phyloP scores from a whole-genome alignment of 176 grass and related monocot species.

The Microstegium vimineum region DNA sequence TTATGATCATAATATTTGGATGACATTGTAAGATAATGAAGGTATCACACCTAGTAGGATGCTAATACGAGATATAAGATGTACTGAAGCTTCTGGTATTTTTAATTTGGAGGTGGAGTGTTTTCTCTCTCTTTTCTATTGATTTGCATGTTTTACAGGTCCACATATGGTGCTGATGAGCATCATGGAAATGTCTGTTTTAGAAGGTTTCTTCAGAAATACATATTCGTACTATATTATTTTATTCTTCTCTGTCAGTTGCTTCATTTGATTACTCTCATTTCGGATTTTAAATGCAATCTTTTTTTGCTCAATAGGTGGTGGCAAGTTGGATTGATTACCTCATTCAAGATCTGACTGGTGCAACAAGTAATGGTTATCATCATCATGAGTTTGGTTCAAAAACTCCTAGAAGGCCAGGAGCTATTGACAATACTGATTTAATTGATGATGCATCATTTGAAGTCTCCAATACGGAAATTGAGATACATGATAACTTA shows the following conservation, averaged over 20 bases:
- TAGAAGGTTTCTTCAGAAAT: constrained; percentile 16
- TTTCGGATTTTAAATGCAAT: background rate
- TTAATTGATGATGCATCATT: constrained; percentile 69
- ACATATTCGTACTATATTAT: background rate
- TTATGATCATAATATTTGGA: constrained; percentile 3
- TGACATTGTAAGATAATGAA: background rate
- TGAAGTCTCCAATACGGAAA: constrained; percentile 82
- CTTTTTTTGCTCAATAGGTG: constrained; percentile 57
- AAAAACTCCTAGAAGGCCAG: constrained; percentile 58
- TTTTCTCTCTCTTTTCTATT: background rate
- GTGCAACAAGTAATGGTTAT: constrained; percentile 61
- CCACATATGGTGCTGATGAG: background rate
- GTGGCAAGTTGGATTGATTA: constrained; percentile 99
- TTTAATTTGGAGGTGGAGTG: constrained; percentile 1
- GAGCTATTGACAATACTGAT: constrained; percentile 89
- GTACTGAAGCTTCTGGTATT: background rate
- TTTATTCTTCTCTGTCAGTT: background rate
- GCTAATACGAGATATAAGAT: background rate
- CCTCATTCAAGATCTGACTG: constrained; percentile 75
- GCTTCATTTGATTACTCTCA: constrained; percentile 16
- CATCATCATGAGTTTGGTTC: constrained; percentile 60
- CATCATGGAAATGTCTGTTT: constrained; percentile 2
- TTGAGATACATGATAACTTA: constrained; percentile 93
- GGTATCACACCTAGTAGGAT: background rate
- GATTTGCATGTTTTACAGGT: background rate